Percentiles rank a stretch among this genome's conserved stretches.
phyloP scores from a whole-genome alignment of 352 stramenopile genomes.

The Phytophthora tentaculata region DNA sequence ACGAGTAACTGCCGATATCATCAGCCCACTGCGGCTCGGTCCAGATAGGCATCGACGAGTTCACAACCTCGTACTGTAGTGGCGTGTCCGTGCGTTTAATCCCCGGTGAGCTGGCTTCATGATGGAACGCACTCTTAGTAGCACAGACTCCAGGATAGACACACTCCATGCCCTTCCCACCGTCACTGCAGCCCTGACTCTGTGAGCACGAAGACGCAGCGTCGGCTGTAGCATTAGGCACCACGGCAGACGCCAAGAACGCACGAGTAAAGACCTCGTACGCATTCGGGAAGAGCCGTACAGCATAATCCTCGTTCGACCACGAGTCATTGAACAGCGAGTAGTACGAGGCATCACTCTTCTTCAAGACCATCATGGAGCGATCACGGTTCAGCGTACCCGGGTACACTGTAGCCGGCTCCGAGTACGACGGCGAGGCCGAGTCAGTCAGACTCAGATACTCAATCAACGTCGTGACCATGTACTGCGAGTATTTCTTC shows the following conservation, averaged over 20 bases:
- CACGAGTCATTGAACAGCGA: slow-evolving; percentile 61
- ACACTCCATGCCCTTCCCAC: slow-evolving; percentile 69
- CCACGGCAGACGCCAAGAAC: slow-evolving; percentile 70
- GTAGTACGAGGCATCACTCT: slow-evolving; percentile 40
- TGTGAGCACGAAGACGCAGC: slow-evolving; percentile 50
- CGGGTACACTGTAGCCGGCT: slow-evolving; percentile 65
- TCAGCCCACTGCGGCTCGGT: slow-evolving; percentile 71
- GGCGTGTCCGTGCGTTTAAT: slow-evolving; percentile 56
- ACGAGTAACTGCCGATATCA: slow-evolving; percentile 80
- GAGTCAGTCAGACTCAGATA: slow-evolving; percentile 56
- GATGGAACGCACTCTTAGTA: slow-evolving; percentile 68
- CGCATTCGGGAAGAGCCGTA: slow-evolving; percentile 81
- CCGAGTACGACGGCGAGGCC: slow-evolving; percentile 60
- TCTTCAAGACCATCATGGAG: slow-evolving; percentile 60
- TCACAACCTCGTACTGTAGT: slow-evolving; percentile 66
- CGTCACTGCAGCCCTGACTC: slow-evolving; percentile 58
- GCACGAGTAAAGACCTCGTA: slow-evolving; percentile 82
- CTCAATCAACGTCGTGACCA: slow-evolving; percentile 68
- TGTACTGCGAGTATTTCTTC: slow-evolving; percentile 67
- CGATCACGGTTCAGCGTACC: slow-evolving; percentile 54
- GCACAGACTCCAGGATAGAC: slow-evolving; percentile 78
- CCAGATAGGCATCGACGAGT: slow-evolving; percentile 78
- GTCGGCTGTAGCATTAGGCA: slow-evolving; percentile 44
- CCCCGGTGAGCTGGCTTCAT: slow-evolving; percentile 77
- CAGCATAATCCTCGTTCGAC: slow-evolving; percentile 57